Evolutionary conservation across 2,329 filamentous ascomycete genomes (phyloP), one percentile per base, ranked within the genome.

Genomic region (Stemphylium beticola): DNA sequence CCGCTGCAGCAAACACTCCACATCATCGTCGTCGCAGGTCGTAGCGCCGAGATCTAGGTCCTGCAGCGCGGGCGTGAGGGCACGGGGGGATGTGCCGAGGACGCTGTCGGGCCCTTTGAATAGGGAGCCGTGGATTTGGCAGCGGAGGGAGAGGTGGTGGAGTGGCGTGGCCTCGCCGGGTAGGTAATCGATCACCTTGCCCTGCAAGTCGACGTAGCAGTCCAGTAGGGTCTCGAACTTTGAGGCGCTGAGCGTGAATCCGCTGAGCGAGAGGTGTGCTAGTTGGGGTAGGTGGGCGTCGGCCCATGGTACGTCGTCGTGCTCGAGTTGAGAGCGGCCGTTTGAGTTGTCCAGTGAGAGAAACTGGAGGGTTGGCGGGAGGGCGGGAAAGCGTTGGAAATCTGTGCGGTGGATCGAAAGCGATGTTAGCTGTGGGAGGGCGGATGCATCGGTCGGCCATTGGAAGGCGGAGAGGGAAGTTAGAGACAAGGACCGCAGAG

Each of bases 11-110:
- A 78, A 54, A 2, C 53, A 31, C 7, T 72, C 68, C 10, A 76
- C 60, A 12, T 69, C 64, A 18, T 71, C 66, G 53, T 78, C 76
- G 17, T 63, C 55, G 26, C 63, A 59, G 2, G 57, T 56, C 12
- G 66, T 50, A 1, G 49, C 57, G 8, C 62, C 39, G 2, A 72
- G 26, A 10, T 60, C 47, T 4, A 74, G 49, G 0, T 56, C 47
- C 3, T 56, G 38, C 4, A 74, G 55, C 0, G 59, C 22, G 0
- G 46, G 60, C 0, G 68, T 67, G 11, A 72, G 60, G 39, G 73
- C 57, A 5, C 71, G 68, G 0, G 61, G 59, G 1, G 65, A 68
- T 6, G n/a, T 8, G 2, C 41, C 26, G 31, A 67, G 41, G 9
- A 68, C 51, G 15, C 58, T 56, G 4, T 40, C 39, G 0, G 32